Conservation (phyloP, 805 yeast genomes). For the Starmerella sp. region DNA sequence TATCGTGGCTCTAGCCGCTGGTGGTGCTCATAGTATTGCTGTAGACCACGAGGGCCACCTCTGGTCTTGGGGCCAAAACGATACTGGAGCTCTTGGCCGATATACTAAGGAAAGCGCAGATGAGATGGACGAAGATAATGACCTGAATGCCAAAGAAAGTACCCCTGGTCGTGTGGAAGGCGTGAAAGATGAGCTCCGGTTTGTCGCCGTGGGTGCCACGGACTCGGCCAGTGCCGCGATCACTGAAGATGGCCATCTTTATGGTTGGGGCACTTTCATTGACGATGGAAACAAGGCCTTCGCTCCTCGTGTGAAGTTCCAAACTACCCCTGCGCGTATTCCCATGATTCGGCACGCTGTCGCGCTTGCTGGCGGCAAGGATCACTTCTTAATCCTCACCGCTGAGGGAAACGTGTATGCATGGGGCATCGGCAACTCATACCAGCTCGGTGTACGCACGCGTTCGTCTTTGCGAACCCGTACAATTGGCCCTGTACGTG, state of each 20-base stretch:
- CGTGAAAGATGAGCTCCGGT: conserved; percentile 42
- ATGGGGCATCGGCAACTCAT: conserved; percentile 96
- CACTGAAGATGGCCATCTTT: conserved; percentile 72
- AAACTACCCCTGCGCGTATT: conserved; percentile 56
- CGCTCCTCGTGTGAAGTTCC: conserved; percentile 50
- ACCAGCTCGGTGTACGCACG: conserved; percentile 79
- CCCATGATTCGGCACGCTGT: conserved; percentile 54
- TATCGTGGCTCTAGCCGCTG: conserved; percentile 79
- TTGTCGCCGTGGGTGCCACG: conserved; percentile 80
- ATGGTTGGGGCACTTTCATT: conserved; percentile 93
- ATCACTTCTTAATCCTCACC: conserved; percentile 78
- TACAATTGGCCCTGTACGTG: conserved; percentile 42
- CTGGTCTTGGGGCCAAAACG: conserved; percentile 99
- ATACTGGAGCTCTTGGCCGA: conserved; percentile 83
- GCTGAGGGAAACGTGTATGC: conserved; percentile 78
- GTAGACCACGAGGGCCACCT: conserved; percentile 61
- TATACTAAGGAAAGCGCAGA: conserved; percentile 61
- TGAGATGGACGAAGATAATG: conserved; percentile 59
- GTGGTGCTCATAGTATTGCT: conserved; percentile 91
- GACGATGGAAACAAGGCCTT: conserved; percentile 83
- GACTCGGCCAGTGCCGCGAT: conserved; percentile 81
- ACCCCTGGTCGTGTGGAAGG: conserved; percentile 72
- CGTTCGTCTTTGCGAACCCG: conserved; percentile 25
- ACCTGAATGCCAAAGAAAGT: conserved; percentile 76
- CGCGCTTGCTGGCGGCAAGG: conserved; percentile 85